Evolutionary conservation across 768 basidiomycete genomes (phyloP).

Genomic region (Tephrocybe rancida): DNA sequence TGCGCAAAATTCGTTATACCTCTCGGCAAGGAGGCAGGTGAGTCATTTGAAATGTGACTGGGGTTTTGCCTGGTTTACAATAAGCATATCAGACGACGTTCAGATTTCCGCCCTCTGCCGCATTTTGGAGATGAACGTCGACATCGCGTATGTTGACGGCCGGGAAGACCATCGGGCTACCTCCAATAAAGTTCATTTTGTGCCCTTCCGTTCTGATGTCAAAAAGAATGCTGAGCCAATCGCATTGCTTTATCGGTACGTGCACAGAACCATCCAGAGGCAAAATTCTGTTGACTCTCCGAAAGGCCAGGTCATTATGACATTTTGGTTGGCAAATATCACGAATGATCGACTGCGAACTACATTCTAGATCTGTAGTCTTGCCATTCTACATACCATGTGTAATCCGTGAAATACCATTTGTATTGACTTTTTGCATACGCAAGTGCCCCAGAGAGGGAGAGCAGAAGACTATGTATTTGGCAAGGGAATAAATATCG

Average conservation of each 20-base stretch:
- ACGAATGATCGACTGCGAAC: neutral
- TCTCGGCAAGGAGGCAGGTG: conserved; percentile 77
- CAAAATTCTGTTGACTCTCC: neutral
- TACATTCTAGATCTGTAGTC: too few species aligned
- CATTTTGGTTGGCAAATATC: conserved; percentile 43
- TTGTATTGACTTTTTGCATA: too few species aligned
- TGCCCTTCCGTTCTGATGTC: conserved; percentile 55
- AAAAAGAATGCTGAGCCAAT: conserved; percentile 53
- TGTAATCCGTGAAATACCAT: too few species aligned
- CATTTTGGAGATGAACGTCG: conserved; percentile 66
- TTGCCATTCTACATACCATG: too few species aligned
- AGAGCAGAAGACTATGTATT: too few species aligned
- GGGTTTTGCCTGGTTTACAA: neutral
- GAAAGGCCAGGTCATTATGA: conserved; percentile 88
- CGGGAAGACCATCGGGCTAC: conserved; percentile 32
- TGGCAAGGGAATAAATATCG: neutral
- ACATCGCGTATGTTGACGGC: conserved; percentile 83
- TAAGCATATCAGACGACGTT: conserved; percentile 63
- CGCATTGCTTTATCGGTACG: conserved; percentile 74
- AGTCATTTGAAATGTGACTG: conserved; percentile 10
- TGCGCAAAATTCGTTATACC: conserved; percentile 81
- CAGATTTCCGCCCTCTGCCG: conserved; percentile 78
- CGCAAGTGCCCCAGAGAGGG: too few species aligned
- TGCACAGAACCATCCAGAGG: neutral
- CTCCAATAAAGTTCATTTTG: conserved; percentile 58